Conservation (phyloP, 2,329 filamentous ascomycete genomes). For the Emergomyces africanus region DNA sequence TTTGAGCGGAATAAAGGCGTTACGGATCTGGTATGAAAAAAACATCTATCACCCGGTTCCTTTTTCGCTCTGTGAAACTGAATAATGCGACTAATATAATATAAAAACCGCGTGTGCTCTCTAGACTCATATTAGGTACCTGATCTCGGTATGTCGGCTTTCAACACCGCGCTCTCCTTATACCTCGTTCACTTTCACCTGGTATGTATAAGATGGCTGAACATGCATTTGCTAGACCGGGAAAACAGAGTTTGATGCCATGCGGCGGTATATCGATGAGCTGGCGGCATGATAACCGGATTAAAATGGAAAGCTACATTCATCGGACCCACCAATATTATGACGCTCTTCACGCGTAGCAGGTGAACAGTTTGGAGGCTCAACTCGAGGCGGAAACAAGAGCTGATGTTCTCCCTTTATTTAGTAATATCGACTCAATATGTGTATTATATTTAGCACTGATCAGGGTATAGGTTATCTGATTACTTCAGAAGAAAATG, state of each 20-base stretch:
- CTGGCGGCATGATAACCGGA: constrained; percentile 15
- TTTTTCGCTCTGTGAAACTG: not conserved
- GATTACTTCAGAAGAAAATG: not conserved
- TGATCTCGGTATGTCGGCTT: constrained; percentile 24
- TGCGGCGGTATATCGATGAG: constrained; percentile 36
- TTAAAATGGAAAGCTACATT: not conserved
- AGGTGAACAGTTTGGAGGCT: not conserved
- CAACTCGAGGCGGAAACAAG: not conserved
- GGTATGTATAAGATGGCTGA: not conserved
- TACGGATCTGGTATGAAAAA: constrained; percentile 27
- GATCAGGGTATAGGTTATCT: not conserved
- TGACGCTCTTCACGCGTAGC: too few species aligned
- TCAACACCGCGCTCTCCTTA: too few species aligned
- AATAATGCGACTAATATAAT: not conserved
- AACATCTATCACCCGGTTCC: not conserved
- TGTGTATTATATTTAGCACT: not conserved
- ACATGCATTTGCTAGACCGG: constrained; percentile 22
- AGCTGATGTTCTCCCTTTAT: not conserved
- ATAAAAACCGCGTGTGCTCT: not conserved
- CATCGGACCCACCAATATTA: not conserved
- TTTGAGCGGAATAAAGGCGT: constrained; percentile 32
- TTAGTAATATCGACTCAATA: not conserved
- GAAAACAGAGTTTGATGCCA: constrained; percentile 35
- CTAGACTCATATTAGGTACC: constrained; percentile 31
- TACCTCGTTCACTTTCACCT: not conserved